phyloP scores from a whole-genome alignment of 805 yeast species.

The Candida dendrica region DNA sequence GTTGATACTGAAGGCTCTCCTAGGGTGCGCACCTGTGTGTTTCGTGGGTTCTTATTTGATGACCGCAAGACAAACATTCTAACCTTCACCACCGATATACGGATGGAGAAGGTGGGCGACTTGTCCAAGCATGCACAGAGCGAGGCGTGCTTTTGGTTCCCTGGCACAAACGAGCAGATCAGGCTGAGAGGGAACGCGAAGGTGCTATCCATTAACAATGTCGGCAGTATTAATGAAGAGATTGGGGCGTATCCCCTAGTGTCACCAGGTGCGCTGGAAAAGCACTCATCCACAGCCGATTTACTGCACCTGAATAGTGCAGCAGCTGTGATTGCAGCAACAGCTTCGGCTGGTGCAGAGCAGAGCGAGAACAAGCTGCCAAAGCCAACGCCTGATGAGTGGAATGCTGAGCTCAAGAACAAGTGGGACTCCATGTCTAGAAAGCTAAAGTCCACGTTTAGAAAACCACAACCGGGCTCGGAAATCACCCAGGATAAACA shows the following conservation, averaged over 20 bases:
- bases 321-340: constrained; percentile 2
- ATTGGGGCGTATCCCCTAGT: constrained; percentile 22
- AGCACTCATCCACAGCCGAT: constrained; percentile 17
- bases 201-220: constrained; percentile 25
- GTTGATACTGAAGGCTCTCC: constrained; percentile 51
- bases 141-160: constrained; percentile 76
- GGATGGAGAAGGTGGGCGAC: constrained; percentile 59
- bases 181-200: constrained; percentile 64
- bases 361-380: constrained; percentile 9
- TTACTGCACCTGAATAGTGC: constrained; percentile 11
- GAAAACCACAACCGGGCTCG: constrained; percentile 69
- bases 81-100: constrained; percentile 62
- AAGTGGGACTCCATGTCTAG: constrained; percentile 60
- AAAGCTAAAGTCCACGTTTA: constrained; percentile 53
- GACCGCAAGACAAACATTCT: constrained; percentile 61
- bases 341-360: constrained; percentile 3
- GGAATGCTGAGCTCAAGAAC: constrained; percentile 56
- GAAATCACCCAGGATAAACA: constrained; percentile 46
- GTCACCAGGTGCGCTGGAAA: constrained; percentile 20
- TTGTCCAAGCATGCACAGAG: constrained; percentile 40
- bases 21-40: constrained; percentile 60
- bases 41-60: constrained; percentile 68
- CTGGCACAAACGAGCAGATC: constrained; percentile 55
- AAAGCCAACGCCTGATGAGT: constrained; percentile 55
- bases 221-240: constrained; percentile 7